A percentile compares a stretch with the other conserved stretches of the same genome.
Conservation (phyloP, 208 protist genomes). For the Leishmania gerbilli region DNA sequence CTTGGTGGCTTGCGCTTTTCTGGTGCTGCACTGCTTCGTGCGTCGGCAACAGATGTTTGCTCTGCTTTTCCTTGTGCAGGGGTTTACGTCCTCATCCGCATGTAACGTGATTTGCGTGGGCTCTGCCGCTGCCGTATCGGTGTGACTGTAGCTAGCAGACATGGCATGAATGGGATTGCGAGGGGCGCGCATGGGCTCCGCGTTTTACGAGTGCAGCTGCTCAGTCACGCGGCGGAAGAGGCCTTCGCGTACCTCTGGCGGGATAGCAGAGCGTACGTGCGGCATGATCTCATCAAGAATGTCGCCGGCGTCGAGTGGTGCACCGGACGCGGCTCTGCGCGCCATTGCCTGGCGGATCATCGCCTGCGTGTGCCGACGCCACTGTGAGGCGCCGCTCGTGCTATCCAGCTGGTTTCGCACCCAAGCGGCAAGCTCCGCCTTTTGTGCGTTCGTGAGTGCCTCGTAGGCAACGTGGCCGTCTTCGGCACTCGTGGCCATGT, state of each 20-base stretch:
- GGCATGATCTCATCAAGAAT: constrained; percentile 65
- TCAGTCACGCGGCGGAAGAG: constrained; percentile 54
- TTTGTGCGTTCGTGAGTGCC: constrained; percentile 60
- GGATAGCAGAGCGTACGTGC: constrained; percentile 46
- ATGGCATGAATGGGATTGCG: neutral
- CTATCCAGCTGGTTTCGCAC: constrained; percentile 19
- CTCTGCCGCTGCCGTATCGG: neutral
- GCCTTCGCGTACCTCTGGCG: constrained; percentile 53
- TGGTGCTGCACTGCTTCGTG: neutral
- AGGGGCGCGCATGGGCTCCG: neutral
- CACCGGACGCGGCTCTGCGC: constrained; percentile 44
- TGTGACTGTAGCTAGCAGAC: neutral
- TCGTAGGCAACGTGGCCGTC: constrained; percentile 53
- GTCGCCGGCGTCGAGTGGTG: constrained; percentile 53
- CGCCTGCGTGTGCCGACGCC: constrained; percentile 11
- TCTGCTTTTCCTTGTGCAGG: neutral
- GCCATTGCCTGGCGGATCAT: constrained; percentile 37
- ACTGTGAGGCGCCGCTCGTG: neutral
- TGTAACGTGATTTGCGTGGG: neutral
- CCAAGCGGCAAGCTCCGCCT: constrained; percentile 48
- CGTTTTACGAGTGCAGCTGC: constrained; percentile 17
- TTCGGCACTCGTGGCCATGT: constrained; percentile 7
- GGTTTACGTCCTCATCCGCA: neutral
- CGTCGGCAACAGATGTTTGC: neutral
- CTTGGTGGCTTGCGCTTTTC: neutral